Percentiles rank a stretch among this genome's conserved stretches.
phyloP scores from a whole-genome alignment of 1,284 basidiomycete species.

The Moesziomyces globuligerus region DNA sequence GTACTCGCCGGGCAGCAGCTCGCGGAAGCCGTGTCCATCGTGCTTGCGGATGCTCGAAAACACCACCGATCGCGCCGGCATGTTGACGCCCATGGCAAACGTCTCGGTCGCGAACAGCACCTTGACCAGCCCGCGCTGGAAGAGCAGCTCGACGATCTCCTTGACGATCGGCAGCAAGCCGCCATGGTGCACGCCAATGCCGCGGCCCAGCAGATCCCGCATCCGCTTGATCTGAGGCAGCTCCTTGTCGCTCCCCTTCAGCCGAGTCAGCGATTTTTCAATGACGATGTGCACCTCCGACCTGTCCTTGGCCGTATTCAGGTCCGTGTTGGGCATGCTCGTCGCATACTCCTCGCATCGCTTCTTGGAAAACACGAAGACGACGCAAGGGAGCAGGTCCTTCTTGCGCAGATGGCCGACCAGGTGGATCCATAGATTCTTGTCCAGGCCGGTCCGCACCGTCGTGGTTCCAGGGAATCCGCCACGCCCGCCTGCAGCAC shows the following conservation, averaged over 20 bases:
- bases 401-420: slow-evolving; percentile 87
- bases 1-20: slow-evolving; percentile 74
- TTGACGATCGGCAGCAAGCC: slow-evolving; percentile 96
- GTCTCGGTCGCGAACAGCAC: slow-evolving; percentile 98
- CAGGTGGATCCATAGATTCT: slow-evolving; percentile 92
- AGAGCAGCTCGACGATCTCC: slow-evolving; percentile 90
- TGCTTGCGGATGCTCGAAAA: slow-evolving; percentile 96
- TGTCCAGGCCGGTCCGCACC: slow-evolving; percentile 74
- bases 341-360: slow-evolving; percentile 94
- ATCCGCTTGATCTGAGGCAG: slow-evolving; percentile 95
- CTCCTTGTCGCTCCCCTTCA: slow-evolving; percentile 87
- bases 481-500: slow-evolving; percentile 71
- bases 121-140: slow-evolving; percentile 94
- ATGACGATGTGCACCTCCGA: slow-evolving; percentile 95
- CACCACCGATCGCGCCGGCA: slow-evolving; percentile 97
- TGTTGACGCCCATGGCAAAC: slow-evolving; percentile 98
- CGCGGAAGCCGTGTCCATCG: slow-evolving; percentile 90
- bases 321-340: slow-evolving; percentile 86
- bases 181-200: slow-evolving; percentile 97
- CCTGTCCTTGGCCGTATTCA: slow-evolving; percentile 86
- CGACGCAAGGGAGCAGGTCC: slow-evolving; percentile 87
- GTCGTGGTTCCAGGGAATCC: slow-evolving; percentile 37
- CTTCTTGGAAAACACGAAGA: slow-evolving; percentile 98
- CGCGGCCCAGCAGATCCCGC: slow-evolving; percentile 87
- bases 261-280: slow-evolving; percentile 86